Percentiles rank a stretch among this genome's conserved stretches.
phyloP scores from a whole-genome alignment of 2,329 filamentous ascomycete genomes.

The Colletotrichum agaves region DNA sequence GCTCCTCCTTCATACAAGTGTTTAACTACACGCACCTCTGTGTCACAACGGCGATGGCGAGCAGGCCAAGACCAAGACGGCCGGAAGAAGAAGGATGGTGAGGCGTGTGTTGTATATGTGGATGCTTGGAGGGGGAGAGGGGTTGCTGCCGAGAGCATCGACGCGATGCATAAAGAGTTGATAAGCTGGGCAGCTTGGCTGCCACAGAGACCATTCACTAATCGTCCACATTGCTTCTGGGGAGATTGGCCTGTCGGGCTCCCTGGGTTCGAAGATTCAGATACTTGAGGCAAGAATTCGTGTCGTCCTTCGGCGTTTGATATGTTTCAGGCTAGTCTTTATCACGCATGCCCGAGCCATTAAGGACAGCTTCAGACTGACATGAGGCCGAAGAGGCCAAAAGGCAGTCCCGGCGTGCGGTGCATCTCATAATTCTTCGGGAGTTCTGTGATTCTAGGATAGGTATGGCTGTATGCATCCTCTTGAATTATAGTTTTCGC shows the following conservation, averaged over 20 bases:
- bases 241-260: no score
- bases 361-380: not conserved
- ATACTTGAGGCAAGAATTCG: no score
- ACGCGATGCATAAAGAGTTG: constrained; percentile 16
- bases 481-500: not conserved
- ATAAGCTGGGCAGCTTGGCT: not conserved
- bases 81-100: not conserved
- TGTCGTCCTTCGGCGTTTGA: no score
- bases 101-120: no score
- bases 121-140: not conserved
- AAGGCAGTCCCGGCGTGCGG: not conserved
- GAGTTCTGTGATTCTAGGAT: no score
- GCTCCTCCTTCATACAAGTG: constrained; percentile 3
- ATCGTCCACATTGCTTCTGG: not conserved
- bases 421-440: no score
- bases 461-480: not conserved
- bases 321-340: no score
- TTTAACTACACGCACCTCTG: not conserved
- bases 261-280: no score
- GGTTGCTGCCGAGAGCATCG: constrained; percentile 3
- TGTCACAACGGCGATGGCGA: not conserved
- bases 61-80: not conserved
- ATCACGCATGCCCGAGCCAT: not conserved
- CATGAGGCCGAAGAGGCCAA: not conserved
- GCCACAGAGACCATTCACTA: not conserved